These are phyloP conservation scores for Calocybe gambosa DNA, from an alignment of 1,284 basidiomycete species.

Conservation along the genomic window DNA sequence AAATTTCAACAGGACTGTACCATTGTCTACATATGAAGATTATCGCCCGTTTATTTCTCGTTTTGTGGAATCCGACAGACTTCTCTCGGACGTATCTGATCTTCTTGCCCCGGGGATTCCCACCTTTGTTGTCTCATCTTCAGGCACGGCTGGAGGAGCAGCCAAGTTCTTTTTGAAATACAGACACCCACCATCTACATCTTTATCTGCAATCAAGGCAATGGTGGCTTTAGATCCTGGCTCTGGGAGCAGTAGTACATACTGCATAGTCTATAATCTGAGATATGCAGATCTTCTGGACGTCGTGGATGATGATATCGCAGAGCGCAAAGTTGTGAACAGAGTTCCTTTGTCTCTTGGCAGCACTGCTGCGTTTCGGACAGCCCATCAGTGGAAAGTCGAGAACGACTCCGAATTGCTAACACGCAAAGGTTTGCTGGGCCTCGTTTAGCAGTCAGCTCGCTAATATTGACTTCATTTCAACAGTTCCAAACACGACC, in stretches of 20 bases:
- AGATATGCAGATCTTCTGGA: constrained; percentile 7
- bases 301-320: background rate
- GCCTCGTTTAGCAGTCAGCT: background rate
- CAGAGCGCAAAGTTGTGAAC: background rate
- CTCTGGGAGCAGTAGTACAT: background rate
- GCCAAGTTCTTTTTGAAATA: constrained; percentile 17
- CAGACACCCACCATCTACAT: constrained; percentile 7
- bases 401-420: constrained; percentile 7
- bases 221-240: background rate
- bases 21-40: constrained; percentile 16
- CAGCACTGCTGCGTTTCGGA: constrained; percentile 7
- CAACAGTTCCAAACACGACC: constrained; percentile 4
- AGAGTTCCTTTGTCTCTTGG: constrained; percentile 9
- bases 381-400: constrained; percentile 5
- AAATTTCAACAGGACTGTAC: constrained; percentile 4
- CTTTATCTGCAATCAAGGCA: constrained; percentile 2
- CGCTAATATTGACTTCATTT: background rate
- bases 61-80: constrained; percentile 6
- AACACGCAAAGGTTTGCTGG: constrained; percentile 3
- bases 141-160: constrained; percentile 15
- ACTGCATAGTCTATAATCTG: constrained; percentile 10
- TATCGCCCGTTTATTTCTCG: constrained; percentile 14
- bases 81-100: constrained; percentile 5
- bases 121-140: constrained; percentile 16
- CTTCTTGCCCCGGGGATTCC: constrained; percentile 17